Evolutionary conservation across 306 rosid species (phyloP), one percentile per base, ranked within the genome.

Genomic region (Gleditsia sinensis): DNA sequence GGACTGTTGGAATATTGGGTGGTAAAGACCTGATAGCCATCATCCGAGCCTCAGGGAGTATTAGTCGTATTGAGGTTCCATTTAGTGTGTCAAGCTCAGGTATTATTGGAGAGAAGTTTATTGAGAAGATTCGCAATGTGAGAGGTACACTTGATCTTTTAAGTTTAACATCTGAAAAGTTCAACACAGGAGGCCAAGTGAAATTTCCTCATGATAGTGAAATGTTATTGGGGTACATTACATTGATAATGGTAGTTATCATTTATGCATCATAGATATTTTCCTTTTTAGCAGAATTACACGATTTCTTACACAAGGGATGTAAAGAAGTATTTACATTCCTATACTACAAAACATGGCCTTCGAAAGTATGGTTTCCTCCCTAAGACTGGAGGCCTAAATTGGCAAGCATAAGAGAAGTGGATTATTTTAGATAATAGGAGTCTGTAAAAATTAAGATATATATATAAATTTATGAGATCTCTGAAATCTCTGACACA

Each of bases 11-110:
- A 67, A 77, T 94, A 80, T 80, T 92, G 55, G 89, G 96, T 34
- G 92, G 97, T 60, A 86, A 88, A 83, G 92, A 92, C 55, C 67
- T 85, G 82, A 90, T 94, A 79, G 98, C 98, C 70, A 78, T 94
- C 55, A 87, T 94, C 76, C 87, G 98, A 87, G 98, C 98, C 56
- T 89, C 93, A 48, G 98, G 98, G 81, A 84, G 87, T 80, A 94
- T 94, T 58, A 94, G 91, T 67, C 93, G 92, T 70, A 84, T 75
- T 3, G 75, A 72, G 61, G 71, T 90, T 79, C 88, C 90, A 56
- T 79, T 84, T 43, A 81, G 96, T 80, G 36, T 14, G 49, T 79
- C 93, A 33, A 71, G 90, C 80, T 88, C 94, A 6, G 89, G 92
- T 73, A 87, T 94, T 54, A 58, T 87, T 59, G 92, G 85, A 53